phyloP scores from a whole-genome alignment of 2,329 filamentous ascomycete species.

The Cyphellophora attinorum region DNA sequence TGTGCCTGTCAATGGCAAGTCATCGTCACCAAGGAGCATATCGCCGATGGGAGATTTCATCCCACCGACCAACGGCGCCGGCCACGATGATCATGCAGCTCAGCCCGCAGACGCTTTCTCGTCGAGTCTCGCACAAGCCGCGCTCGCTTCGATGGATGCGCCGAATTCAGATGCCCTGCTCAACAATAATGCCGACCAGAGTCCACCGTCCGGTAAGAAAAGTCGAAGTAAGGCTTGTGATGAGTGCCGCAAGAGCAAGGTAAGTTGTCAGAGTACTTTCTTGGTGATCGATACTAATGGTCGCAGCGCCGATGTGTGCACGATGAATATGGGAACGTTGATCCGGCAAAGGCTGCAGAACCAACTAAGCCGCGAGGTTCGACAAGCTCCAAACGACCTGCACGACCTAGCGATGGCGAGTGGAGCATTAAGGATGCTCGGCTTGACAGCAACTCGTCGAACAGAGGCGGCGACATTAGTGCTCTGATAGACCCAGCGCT shows the following conservation, averaged over 20 bases:
- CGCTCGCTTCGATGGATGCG: conserved; percentile 9
- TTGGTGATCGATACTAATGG: conserved; percentile 15
- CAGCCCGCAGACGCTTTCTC: too few relatives aligned
- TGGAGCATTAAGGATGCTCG: conserved; percentile 27
- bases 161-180: conserved; percentile 20
- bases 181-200: conserved; percentile 12
- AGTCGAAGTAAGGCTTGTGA: conserved; percentile 55
- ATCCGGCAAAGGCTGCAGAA: conserved; percentile 55
- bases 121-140: conserved; percentile 21
- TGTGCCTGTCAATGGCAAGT: too few relatives aligned
- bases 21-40: too few relatives aligned
- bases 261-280: conserved; percentile 25
- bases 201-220: conserved; percentile 32
- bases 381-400: conserved; percentile 44
- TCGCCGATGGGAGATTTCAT: too few relatives aligned
- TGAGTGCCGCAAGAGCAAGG: conserved; percentile 60
- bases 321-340: conserved; percentile 54
- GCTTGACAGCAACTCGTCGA: conserved; percentile 4
- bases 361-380: conserved; percentile 50
- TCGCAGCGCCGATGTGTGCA: conserved; percentile 55
- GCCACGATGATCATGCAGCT: too few relatives aligned
- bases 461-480: conserved; percentile 11
- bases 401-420: conserved; percentile 31
- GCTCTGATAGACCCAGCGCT: conserved; percentile 17
- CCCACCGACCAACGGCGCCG: too few relatives aligned